Base-by-base conservation (phyloP, 768 basidiomycete species). In the Suillus tomentosus region DNA sequence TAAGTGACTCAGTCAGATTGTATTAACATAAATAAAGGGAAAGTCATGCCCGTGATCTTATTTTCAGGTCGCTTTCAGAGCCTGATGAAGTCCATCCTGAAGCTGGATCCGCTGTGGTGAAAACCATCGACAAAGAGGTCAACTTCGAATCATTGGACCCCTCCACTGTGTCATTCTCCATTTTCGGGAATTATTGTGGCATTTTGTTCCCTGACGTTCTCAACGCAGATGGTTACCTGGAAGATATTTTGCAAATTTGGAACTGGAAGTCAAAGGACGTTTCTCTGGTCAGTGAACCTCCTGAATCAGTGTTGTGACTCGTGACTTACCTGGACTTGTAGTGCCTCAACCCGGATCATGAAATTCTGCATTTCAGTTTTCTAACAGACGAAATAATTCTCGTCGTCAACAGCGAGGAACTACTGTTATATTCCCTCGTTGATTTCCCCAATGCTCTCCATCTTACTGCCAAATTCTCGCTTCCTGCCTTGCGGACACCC, bases 101-200 rank as follows among this genome's bases (percentile, higher is more conserved):
- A 72, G 60, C 65, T 72, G 71, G 24, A 37, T 37, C 17, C 24
- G 3, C 48, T 15, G 6, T 15, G 6, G 48, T 15, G 24, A 15
- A 27, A 27, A 24, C 48, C 13, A 5, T 48, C 22, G n/a, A 48
- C n/a, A 6, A 48, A 10, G 11, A 22, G 31, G 31, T 31, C 7
- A 13, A 24, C 24, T 14, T 24, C 22, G 22, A 36, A 11, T 36
- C 7, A 6, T 36, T 36, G 34, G 5, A 7, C 10, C 5, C 10
- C 34, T 11, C 10, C 4, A 14, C 15, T 47, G 11, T 10, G 31
- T 2, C 19, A 13, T 34, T 15, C 34, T 36, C 19, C 11, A n/a
- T 54, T n/a, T 36, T 54, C 11, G 34, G 34, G 6, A 5, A 54
- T 4, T 54, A 54, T n/a, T 54, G 5, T 54, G 34, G 31, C 2